Conservation (phyloP, 805 yeast species). For the Sugiyamaella smithiae region DNA sequence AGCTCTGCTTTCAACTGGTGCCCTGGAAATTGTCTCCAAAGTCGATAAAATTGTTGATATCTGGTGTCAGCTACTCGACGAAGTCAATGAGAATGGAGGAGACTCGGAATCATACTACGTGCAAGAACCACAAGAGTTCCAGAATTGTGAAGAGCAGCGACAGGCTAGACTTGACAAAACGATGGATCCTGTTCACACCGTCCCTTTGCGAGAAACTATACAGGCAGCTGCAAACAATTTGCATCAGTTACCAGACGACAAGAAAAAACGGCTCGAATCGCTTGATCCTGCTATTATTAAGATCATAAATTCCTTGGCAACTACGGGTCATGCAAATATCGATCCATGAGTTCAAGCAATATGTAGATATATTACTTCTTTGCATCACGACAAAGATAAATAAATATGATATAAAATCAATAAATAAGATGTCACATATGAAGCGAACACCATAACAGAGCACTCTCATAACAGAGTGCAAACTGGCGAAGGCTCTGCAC, state of each 20-base stretch:
- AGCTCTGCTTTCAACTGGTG: slow-evolving; percentile 44
- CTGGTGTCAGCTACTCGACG: slow-evolving; percentile 64
- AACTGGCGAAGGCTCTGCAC: slow-evolving; percentile 79
- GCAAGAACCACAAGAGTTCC: slow-evolving; percentile 15
- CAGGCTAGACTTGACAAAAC: slow-evolving; percentile 35
- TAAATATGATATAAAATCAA: slow-evolving; percentile 3
- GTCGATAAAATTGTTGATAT: slow-evolving; percentile 37
- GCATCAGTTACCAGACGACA: slow-evolving; percentile 1
- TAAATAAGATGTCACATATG: slow-evolving; percentile 10
- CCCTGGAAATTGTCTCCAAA: slow-evolving; percentile 29
- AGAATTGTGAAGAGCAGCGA: slow-evolving; percentile 27
- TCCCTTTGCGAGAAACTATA: slow-evolving; percentile 48
- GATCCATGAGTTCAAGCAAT: background rate
- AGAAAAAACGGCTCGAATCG: background rate
- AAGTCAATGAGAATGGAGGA: slow-evolving; percentile 63
- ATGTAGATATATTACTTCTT: background rate
- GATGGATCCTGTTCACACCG: slow-evolving; percentile 53
- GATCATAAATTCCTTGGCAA: slow-evolving; percentile 2
- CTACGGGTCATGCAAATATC: background rate
- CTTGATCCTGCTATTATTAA: background rate
- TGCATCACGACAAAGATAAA: background rate
- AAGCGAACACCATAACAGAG: slow-evolving; percentile 31
- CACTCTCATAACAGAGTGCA: slow-evolving; percentile 66
- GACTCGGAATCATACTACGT: slow-evolving; percentile 37
- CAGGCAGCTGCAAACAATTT: slow-evolving; percentile 21